Base-by-base conservation (phyloP, 768 basidiomycete genomes). In the Tylopilus subfusipes region DNA sequence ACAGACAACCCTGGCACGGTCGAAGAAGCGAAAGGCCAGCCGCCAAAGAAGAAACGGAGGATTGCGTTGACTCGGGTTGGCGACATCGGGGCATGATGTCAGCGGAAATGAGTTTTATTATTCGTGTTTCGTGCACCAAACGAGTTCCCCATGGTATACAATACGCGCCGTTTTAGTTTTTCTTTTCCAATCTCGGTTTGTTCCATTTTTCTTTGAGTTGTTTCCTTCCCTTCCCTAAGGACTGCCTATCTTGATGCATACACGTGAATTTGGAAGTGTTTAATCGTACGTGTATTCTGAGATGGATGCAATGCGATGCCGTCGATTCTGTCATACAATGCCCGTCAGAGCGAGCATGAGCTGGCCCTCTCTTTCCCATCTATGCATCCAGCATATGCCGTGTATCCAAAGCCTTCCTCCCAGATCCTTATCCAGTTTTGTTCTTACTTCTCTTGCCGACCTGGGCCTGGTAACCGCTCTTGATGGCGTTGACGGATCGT, bases 391-490 rank as follows among this genome's bases (percentile, higher is more conserved):
- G 48, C 29, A 29, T 22, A 25, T 36, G 48, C 42, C 31, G 45
- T 39, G 48, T 40, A 50, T 42, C 24, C 34, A 18, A 56, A 39
- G 6, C 13, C 22, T 40, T 60, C 71, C 48, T 79, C 27, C 79
- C 81, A 14, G 19, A 19, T 19, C 43, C 58, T 72, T 58, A 87
- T 22, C 85, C 84, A 9, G 83, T 84, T 74, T 85, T 87, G 74
- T 88, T 89, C 75, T 85, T 88, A 74, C 86, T 89, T 67, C 90
- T 79, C 78, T 85, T 90, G 49, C 91, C 91, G 54, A 93, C 88
- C 69, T 97, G 93, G 50, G 94, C 95, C 76, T 97, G 93, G 84
- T 89, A 99, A 74, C 96, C 96, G 56, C 90, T 94, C 85, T 98
- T 98, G 85, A 99, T 96, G 34, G 93, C 78, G 62, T 90, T 91